A percentile compares a stretch with the other conserved stretches of the same genome.
phyloP scores from a whole-genome alignment of 768 basidiomycete species.

The Auriscalpium orientale region DNA sequence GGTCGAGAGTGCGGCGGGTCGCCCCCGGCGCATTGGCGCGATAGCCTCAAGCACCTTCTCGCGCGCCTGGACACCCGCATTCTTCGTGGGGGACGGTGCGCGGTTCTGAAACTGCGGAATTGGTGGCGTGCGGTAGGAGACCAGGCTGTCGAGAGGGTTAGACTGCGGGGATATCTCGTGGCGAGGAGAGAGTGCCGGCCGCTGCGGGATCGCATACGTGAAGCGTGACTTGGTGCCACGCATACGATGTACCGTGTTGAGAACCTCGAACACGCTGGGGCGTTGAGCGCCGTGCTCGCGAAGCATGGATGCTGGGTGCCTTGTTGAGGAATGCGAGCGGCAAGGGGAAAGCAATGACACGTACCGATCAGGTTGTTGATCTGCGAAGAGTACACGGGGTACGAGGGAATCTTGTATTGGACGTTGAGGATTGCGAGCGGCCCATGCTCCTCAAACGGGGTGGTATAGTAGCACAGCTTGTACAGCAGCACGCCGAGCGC shows the following conservation, averaged over 20 bases:
- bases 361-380: conserved; percentile 80
- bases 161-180: conserved; percentile 9
- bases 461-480: conserved; percentile 99
- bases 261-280: conserved; percentile 82
- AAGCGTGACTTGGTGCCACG: conserved; percentile 82
- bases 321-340: conserved; percentile 7
- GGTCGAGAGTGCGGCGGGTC: conserved; percentile 32
- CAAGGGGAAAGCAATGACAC: conserved; percentile 18
- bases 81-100: conserved; percentile 25
- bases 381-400: conserved; percentile 77
- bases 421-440: conserved; percentile 94
- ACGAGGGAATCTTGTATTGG: conserved; percentile 86
- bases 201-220: conserved; percentile 53
- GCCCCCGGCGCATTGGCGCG: conserved; percentile 69
- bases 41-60: conserved; percentile 77
- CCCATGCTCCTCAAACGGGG: conserved; percentile 97
- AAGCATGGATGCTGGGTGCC: conserved; percentile 72
- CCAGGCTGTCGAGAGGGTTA: conserved; percentile 29
- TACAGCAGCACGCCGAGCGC: conserved; percentile 94
- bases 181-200: conserved; percentile 39
- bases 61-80: conserved; percentile 58
- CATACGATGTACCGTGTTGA: conserved; percentile 74
- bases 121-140: conserved; percentile 26
- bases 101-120: conserved; percentile 19
- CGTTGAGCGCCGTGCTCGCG: conserved; percentile 83